phyloP scores from a whole-genome alignment of 257 asterid genomes.

The Solanum pennellii region DNA sequence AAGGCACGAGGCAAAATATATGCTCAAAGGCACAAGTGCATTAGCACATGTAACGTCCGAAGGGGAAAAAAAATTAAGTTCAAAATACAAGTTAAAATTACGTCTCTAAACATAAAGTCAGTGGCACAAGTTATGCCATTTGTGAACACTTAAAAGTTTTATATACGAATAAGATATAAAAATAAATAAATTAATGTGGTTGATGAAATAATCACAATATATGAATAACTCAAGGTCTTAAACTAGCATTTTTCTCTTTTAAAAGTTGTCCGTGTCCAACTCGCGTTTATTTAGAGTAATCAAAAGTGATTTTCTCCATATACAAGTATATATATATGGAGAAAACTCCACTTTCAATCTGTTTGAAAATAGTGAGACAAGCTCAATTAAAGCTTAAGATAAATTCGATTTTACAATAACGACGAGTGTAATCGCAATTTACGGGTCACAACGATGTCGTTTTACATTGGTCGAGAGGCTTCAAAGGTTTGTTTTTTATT shows the following conservation, averaged over 20 bases:
- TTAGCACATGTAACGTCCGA: no score
- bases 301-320: neutral
- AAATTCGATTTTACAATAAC: neutral
- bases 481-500: constrained; percentile 51
- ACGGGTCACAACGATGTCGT: constrained; percentile 51
- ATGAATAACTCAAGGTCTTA: neutral
- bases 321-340: neutral
- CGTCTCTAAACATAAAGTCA: no score
- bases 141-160: no score
- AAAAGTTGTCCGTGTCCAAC: constrained; percentile 34
- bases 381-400: neutral
- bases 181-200: neutral
- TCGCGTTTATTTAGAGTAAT: constrained; percentile 34
- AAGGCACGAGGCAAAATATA: neutral
- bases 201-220: neutral
- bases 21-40: no score
- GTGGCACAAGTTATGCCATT: no score
- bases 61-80: no score
- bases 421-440: neutral
- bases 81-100: no score
- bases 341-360: neutral
- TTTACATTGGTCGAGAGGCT: constrained; percentile 91
- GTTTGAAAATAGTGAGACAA: neutral
- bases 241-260: neutral
- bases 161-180: no score